Evolutionary conservation across 108 stramenopile species (phyloP), one percentile per base, ranked within the genome.

Genomic region (Skeletonema menzelii): DNA sequence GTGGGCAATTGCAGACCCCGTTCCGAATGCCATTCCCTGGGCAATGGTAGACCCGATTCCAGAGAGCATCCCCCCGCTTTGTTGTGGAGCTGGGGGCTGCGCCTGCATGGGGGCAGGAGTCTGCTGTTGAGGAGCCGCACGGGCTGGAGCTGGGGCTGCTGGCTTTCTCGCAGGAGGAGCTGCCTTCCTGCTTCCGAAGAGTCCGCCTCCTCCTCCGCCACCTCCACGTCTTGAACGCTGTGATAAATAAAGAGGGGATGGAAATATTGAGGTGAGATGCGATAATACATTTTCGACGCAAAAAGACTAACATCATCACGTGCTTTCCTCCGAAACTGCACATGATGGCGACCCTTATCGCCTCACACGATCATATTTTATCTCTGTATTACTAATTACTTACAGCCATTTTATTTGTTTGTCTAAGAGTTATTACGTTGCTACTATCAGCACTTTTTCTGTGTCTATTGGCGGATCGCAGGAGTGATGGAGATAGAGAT

Each of bases 21-120:
- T 97, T 63, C 98, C 98, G 76, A 98, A 98, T 14, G 97, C 97
- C 91, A 97, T 97, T 49, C 98, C 98, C 82, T 98, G 98, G 15
- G 91, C 94, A 84, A 98, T 97, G 58, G 96, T 96, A 46, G 92
- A 92, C 42, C 93, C 96, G 73, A 97, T 96, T 27, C 96, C 96
- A n/a, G 91, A 79, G 20, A 98, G 83, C 94, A 98, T 97, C 32
- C 98, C 97, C 34, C 97, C 97, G 17, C 94, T 84, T 38, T 79
- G 40, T 57, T 62, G 63, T 2, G 61, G 60, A 8, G 47, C 71
- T 17, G 87, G 83, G 15, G 82, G 79, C 11, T 72, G 70, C 38
- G 85, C 80, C 30, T 84, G 67, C 64, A 77, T 67, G 40, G 86
- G 68, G n/a, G 86, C 80, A 17, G 80, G 69, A n/a, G 75, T 75